These are phyloP conservation scores for Coniochaeta sp. DNA, from an alignment of 2,329 filamentous ascomycete genomes.

Conservation along the genomic window DNA sequence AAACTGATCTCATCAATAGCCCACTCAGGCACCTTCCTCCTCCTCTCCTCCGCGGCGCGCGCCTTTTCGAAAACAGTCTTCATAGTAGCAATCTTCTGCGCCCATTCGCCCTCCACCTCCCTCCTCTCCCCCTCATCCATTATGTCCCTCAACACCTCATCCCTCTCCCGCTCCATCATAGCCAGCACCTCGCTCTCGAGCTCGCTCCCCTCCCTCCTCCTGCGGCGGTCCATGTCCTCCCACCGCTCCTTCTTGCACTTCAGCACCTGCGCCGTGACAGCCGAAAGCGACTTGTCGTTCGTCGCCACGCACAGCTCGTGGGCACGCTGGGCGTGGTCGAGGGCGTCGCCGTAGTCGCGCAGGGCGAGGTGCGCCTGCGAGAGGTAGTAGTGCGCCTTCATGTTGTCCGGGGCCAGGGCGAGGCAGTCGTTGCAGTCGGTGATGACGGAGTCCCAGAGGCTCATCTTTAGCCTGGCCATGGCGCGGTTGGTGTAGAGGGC, in stretches of 20 bases:
- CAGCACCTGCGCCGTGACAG: conserved; percentile 68
- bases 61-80: conserved; percentile 46
- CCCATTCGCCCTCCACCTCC: conserved; percentile 40
- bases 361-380: conserved; percentile 77
- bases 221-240: conserved; percentile 63
- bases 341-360: conserved; percentile 64
- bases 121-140: conserved; percentile 39
- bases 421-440: conserved; percentile 73
- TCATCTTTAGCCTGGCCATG: conserved; percentile 70
- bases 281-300: conserved; percentile 60
- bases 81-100: conserved; percentile 37
- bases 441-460: conserved; percentile 66
- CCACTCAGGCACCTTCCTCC: conserved; percentile 65
- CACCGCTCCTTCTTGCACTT: conserved; percentile 80
- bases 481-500: conserved; percentile 85
- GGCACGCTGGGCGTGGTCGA: conserved; percentile 62
- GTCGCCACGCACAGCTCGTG: conserved; percentile 61
- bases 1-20: conserved; percentile 72
- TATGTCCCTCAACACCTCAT: conserved; percentile 29
- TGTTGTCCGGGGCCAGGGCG: conserved; percentile 53
- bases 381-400: conserved; percentile 81
- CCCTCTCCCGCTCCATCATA: conserved; percentile 39
- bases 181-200: conserved; percentile 55
- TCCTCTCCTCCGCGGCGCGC: conserved; percentile 33
- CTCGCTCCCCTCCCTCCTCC: conserved; percentile 46